phyloP scores from a whole-genome alignment of 2,329 filamentous ascomycete genomes.

The Talaromyces sp. region DNA sequence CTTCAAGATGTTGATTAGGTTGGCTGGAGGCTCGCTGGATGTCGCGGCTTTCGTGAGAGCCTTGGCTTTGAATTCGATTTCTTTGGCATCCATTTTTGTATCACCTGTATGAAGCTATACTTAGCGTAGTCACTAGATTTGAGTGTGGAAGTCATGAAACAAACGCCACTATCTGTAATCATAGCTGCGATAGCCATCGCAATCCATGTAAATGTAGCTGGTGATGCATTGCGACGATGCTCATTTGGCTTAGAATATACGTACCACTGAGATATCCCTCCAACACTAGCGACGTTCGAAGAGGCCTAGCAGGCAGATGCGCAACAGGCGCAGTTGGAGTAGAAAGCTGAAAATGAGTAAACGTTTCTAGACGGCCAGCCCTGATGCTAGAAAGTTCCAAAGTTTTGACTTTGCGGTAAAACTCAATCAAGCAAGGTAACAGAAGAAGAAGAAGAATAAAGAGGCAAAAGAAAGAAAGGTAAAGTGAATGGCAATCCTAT shows the following conservation, averaged over 20 bases:
- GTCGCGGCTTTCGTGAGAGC: conserved; percentile 72
- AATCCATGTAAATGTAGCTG: not conserved
- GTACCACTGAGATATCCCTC: not conserved
- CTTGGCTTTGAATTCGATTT: conserved; percentile 71
- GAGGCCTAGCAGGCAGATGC: not conserved
- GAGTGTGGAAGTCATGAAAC: not conserved
- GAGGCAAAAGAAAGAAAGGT: not conserved
- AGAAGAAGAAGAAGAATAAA: not conserved
- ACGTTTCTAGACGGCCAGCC: not conserved
- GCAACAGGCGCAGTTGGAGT: not conserved
- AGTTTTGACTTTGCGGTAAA: not conserved
- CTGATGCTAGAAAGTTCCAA: not conserved
- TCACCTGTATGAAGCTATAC: not conserved
- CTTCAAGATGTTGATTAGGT: conserved; percentile 68
- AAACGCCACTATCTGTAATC: not conserved
- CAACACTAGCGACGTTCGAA: not conserved
- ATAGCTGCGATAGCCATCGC: not conserved
- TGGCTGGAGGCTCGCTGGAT: conserved; percentile 67
- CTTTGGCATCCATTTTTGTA: conserved; percentile 71
- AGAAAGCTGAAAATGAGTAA: not conserved
- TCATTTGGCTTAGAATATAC: not conserved
- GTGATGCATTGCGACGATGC: not conserved
- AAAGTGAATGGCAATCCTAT: not conserved
- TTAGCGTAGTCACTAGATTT: not conserved
- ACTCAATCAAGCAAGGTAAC: not conserved